phyloP scores from a whole-genome alignment of 345 rosid species.

The Barbarea vulgaris region DNA sequence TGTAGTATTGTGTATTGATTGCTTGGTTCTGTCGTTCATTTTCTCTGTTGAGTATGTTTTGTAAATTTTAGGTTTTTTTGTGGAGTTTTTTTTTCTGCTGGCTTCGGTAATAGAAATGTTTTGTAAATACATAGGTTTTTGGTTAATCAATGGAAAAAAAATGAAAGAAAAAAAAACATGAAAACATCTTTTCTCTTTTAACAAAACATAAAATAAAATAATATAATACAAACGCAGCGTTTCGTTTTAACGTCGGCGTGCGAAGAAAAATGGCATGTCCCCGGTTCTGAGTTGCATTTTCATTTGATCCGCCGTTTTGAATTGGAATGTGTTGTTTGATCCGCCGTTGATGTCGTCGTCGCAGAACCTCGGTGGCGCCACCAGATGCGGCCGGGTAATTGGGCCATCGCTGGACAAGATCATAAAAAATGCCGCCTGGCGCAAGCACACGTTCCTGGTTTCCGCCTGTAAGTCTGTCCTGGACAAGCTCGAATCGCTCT shows the following conservation, averaged over 20 bases:
- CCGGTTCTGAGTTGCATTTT: background rate
- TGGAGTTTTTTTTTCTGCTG: no score
- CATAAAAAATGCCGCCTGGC: slow-evolving; percentile 93
- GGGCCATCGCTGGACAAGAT: slow-evolving; percentile 86
- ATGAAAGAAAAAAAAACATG: no score
- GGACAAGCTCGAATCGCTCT: slow-evolving; percentile 68
- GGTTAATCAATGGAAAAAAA: no score
- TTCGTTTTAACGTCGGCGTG: background rate
- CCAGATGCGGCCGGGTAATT: slow-evolving; percentile 76
- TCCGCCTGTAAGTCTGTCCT: slow-evolving; percentile 84
- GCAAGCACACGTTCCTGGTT: slow-evolving; percentile 87
- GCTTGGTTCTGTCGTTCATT: no score
- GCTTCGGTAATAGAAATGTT: no score
- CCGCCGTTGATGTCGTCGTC: slow-evolving; percentile 55
- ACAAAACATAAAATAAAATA: no score
- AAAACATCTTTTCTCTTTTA: no score
- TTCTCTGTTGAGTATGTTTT: no score
- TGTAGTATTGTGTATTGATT: no score
- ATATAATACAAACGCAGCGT: background rate
- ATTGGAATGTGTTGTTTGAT: background rate
- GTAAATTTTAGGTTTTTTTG: no score
- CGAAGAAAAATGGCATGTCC: background rate
- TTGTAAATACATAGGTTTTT: no score
- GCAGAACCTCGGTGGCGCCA: slow-evolving; percentile 75
- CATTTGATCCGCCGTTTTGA: background rate